phyloP scores from a whole-genome alignment of 208 protist species.

The Chromosphaera perkinsii region DNA sequence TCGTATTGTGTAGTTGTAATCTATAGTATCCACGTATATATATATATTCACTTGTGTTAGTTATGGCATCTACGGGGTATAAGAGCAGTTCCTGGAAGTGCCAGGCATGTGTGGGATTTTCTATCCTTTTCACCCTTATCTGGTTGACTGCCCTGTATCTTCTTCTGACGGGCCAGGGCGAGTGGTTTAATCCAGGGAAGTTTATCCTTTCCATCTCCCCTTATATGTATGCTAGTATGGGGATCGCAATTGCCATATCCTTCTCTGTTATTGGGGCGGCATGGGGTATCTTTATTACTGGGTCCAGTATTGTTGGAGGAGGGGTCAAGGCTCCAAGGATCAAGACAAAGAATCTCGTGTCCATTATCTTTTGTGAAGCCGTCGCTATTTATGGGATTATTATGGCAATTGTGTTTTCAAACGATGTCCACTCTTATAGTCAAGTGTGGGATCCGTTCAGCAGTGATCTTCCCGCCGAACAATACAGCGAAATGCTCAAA shows the following conservation, averaged over 20 bases:
- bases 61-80: too few species aligned
- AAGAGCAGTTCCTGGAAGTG: too few species aligned
- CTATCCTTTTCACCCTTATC: neutral
- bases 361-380: constrained; percentile 98
- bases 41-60: too few species aligned
- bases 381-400: constrained; percentile 98
- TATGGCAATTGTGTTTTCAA: constrained; percentile 93
- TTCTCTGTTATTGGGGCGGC: constrained; percentile 69
- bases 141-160: neutral
- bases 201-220: constrained; percentile 46
- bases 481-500: neutral
- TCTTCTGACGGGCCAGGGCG: neutral
- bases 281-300: constrained; percentile 73
- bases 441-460: too few species aligned
- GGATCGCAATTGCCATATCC: constrained; percentile 61
- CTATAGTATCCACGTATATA: too few species aligned
- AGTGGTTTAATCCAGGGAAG: neutral
- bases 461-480: neutral
- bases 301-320: constrained; percentile 61
- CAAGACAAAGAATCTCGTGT: constrained; percentile 56
- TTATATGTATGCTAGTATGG: constrained; percentile 55
- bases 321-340: constrained; percentile 68
- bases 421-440: constrained; percentile 8
- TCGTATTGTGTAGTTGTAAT: too few species aligned
- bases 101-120: too few species aligned